Percentiles rank a stretch among this genome's conserved stretches.
These are phyloP conservation scores for Neurospora cerealis DNA, from an alignment of 495 filamentous ascomycete genomes.

Conservation along the genomic window DNA sequence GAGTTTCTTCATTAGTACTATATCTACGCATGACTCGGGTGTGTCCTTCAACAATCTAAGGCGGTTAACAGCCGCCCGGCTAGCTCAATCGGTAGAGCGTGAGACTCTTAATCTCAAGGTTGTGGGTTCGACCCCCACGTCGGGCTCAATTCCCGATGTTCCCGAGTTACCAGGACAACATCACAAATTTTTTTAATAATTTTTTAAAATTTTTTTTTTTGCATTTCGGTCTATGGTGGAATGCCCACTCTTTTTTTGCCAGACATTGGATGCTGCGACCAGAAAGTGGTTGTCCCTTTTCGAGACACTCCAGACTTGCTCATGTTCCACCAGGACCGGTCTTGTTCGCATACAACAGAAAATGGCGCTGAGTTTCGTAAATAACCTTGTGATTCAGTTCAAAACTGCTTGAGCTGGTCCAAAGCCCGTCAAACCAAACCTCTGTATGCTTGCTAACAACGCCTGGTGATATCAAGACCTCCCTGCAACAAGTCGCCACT, in stretches of 20 bases:
- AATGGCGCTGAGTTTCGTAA: background rate
- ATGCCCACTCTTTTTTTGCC: background rate
- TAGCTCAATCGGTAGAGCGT: conserved; percentile 82
- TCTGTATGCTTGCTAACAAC: background rate
- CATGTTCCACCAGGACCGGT: background rate
- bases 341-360: background rate
- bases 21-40: background rate
- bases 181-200: too few species aligned
- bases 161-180: background rate
- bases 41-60: background rate
- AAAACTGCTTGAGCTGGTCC: background rate
- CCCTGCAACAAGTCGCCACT: background rate
- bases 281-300: background rate
- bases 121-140: too few species aligned
- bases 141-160: background rate
- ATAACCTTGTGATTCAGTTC: background rate
- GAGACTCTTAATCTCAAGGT: too few species aligned
- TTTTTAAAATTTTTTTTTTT: background rate
- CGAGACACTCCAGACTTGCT: background rate
- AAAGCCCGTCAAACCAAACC: background rate
- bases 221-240: background rate
- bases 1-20: background rate
- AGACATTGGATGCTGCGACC: background rate
- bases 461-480: background rate
- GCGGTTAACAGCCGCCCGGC: conserved; percentile 24